Base-by-base conservation (phyloP, 306 rosid species). In the Crataegus laevigata region DNA sequence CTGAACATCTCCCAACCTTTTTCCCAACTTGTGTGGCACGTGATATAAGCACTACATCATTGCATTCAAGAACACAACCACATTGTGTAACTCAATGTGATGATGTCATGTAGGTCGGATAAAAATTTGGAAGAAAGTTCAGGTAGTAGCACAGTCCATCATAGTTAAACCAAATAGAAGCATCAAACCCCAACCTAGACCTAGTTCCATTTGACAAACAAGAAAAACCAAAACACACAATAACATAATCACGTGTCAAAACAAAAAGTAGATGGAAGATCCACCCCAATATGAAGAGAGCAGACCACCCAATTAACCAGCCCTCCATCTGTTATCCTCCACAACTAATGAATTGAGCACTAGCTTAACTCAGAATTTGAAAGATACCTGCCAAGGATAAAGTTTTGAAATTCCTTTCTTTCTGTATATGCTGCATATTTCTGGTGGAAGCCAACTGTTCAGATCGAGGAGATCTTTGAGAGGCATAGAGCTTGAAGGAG, bases 371-470 rank as follows among this genome's bases (percentile, higher is more conserved):
- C 72, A 34, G n/a, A 72, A 75, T 57, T 60, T 73, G 45, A 83
- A 34, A 7, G 6, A 68, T 90, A 91, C 97, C 97, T 94, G 98
- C 98, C 98, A 94, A 57, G 81, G 81, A 80, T 94, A 92, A 72
- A 94, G 87, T 80, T 87, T 91, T 42, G 86, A 83, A 73, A 94
- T 90, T 85, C 98, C 97, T 86, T 77, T 94, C 80, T 80, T 88
- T 81, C 87, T 84, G 82, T 91, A 94, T 65, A 87, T 76, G 79
- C 87, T 84, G 82, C 97, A 91, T 81, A 94, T 82, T 87, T 94
- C 98, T 77, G 88, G 79, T 65, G 96, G 91, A 76, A 94, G 93
- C 98, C 97, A 94, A 73, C 82, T 72, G 61, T 74, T 82, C 74
- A 94, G 86, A 80, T 89, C 86, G 73, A 91, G 75, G 79, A 70